Evolutionary conservation across 305 asterid species (phyloP), one percentile per base, ranked within the genome.

Genomic region (Fraxinus nigra): DNA sequence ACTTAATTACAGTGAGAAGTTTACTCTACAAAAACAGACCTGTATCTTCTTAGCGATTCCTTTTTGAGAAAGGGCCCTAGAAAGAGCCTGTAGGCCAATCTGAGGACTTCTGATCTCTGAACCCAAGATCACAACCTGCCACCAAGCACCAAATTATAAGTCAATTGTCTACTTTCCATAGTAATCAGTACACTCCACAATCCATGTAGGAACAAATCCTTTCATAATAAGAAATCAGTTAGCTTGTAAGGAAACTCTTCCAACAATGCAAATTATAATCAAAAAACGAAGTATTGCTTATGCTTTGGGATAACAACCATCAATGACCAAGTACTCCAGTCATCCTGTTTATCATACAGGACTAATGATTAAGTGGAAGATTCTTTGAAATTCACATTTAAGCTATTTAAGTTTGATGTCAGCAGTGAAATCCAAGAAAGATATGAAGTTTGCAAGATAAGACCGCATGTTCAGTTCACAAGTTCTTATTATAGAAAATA

Each of bases 21-120:
- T 72, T 76, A 77, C 82, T 59, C 77, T 76, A 30, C 74, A 67
- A 79, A 69, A 51, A 5, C 54, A 48, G 72, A 94, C 99, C 98
- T 96, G 99, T 76, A 96, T 93, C 85, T 93, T 90, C 90, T 93
- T 96, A 65, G 98, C 97, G 83, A 94, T 90, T 88, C 97, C 93
- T 77, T 90, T 90, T 80, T 91, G 98, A n/a, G 97, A 93, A 34
- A 96, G 89, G 79, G 98, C 98, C 85, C 89, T 91, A 43, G 98
- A 88, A 79, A 96, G 98, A 87, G 99, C 99, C 22, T 86, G 90
- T 69, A 94, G 89, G 79, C 99, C 99, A 46, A 91, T 74, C 88
- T 92, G 93, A 81, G 98, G 97, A 86, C 83, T 90, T 81, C 80
- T 87, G 74, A 95, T 91, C 82, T 87, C 85, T 77, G 99, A 94